A percentile compares a stretch with the other conserved stretches of the same genome.
Evolutionary conservation across 1,139 yeast genomes (phyloP).

Genomic region (Pichia cactophila): DNA sequence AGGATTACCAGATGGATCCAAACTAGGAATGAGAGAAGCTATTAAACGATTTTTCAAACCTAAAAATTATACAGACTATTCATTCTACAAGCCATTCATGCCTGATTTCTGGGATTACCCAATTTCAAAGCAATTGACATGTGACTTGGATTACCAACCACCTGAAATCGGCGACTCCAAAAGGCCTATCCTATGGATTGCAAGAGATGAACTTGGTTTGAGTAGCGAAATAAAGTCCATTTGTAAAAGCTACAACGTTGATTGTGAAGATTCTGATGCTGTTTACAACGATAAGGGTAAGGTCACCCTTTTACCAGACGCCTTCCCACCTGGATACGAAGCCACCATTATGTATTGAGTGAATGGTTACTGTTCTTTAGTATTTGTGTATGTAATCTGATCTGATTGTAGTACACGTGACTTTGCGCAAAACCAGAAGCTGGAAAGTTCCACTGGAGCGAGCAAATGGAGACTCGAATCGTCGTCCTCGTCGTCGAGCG

Average conservation of each 20-base stretch:
- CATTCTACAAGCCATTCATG: constrained; percentile 44
- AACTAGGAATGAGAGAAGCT: not conserved
- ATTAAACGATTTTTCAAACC: constrained; percentile 54
- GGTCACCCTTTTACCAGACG: constrained; percentile 45
- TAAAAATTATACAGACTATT: constrained; percentile 52
- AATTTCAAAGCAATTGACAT: constrained; percentile 17
- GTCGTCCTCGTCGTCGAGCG: not conserved
- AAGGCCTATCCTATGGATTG: constrained; percentile 80
- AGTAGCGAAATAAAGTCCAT: constrained; percentile 51
- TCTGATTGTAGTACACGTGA: not conserved
- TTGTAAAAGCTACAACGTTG: constrained; percentile 37
- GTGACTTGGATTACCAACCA: constrained; percentile 47
- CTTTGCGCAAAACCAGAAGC: not conserved
- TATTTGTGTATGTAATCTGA: too few relatives aligned
- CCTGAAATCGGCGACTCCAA: constrained; percentile 58
- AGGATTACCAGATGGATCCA: not conserved
- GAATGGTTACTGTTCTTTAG: not conserved
- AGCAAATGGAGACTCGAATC: too few relatives aligned
- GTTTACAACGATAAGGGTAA: constrained; percentile 53
- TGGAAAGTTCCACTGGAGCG: not conserved
- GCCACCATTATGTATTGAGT: constrained; percentile 10
- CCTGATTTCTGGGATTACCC: constrained; percentile 43
- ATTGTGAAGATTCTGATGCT: constrained; percentile 62
- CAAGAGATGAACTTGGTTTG: constrained; percentile 77
- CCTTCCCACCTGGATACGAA: constrained; percentile 42